Percentiles rank a stretch among this genome's conserved stretches.
These are phyloP conservation scores for Miscanthus lutarioriparius DNA, from an alignment of 176 grass and related monocot species.

Conservation along the genomic window DNA sequence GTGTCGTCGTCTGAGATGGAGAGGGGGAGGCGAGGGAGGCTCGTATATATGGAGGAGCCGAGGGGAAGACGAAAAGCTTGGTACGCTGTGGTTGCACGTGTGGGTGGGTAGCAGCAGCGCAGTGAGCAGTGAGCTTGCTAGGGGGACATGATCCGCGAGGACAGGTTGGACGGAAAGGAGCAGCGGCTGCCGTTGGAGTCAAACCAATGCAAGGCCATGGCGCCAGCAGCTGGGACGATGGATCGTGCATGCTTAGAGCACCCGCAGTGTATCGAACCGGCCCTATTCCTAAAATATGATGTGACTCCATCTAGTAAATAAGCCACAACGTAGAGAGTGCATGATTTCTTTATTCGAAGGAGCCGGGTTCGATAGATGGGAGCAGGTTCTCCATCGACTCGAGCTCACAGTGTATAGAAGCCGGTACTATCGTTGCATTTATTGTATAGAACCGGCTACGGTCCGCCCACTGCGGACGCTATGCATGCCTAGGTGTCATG, in stretches of 20 bases:
- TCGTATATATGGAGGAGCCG: background rate
- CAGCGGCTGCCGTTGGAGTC: background rate
- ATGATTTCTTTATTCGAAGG: too few species aligned
- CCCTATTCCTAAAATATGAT: too few species aligned
- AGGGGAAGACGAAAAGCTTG: background rate
- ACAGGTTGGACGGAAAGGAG: background rate
- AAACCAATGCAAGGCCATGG: background rate
- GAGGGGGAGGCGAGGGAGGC: background rate
- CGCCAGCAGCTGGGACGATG: too few species aligned
- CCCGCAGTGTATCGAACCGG: too few species aligned
- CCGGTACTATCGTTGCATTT: too few species aligned
- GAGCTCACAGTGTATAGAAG: too few species aligned
- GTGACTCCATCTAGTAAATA: too few species aligned
- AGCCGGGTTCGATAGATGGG: too few species aligned
- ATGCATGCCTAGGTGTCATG: background rate
- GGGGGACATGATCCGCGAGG: constrained; percentile 22
- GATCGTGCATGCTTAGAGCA: background rate
- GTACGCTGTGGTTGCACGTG: constrained; percentile 43
- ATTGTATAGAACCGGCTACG: too few species aligned
- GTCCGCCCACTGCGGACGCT: too few species aligned
- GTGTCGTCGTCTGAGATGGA: constrained; percentile 10
- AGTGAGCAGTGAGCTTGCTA: background rate
- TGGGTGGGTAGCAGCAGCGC: background rate
- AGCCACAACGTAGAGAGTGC: too few species aligned
- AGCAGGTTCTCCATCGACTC: too few species aligned